Evolutionary conservation across 306 rosid genomes (phyloP).

Genomic region (Lathyrus aphaca): DNA sequence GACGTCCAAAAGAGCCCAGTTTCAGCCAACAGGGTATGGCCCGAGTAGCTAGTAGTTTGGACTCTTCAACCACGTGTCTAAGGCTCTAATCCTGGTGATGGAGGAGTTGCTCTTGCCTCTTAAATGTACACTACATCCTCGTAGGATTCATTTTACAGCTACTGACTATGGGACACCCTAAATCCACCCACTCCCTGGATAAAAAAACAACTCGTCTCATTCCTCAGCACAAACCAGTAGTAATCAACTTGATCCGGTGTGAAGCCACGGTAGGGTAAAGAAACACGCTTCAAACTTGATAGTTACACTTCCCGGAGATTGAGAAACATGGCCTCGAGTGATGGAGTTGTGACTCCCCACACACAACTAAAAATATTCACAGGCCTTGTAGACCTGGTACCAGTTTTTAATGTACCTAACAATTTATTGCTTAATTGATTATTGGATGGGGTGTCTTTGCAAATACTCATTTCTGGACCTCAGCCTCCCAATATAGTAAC

Average conservation of each 20-base stretch:
- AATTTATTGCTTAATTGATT: neutral
- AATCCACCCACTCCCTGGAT: neutral
- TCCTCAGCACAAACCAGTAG: neutral
- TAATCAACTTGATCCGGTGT: neutral
- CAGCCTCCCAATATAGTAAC: neutral
- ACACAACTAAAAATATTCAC: neutral
- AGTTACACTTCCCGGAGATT: neutral
- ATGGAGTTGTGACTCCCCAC: neutral
- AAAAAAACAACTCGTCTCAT: neutral
- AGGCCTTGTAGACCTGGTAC: neutral
- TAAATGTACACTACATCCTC: neutral
- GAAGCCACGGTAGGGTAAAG: neutral
- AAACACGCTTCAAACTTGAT: neutral
- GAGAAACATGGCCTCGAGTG: neutral
- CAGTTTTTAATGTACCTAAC: neutral
- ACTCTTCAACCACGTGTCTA: neutral
- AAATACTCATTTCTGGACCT: neutral
- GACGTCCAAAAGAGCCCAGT: neutral
- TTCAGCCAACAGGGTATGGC: neutral
- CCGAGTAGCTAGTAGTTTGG: neutral
- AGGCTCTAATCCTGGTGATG: neutral
- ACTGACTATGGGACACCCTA: neutral
- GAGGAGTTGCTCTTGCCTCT: neutral
- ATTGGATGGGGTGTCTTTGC: neutral
- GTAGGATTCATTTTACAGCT: neutral